A percentile compares a stretch with the other conserved stretches of the same genome.
Evolutionary conservation across 2,329 filamentous ascomycete species (phyloP).

Genomic region (Capronia americana): DNA sequence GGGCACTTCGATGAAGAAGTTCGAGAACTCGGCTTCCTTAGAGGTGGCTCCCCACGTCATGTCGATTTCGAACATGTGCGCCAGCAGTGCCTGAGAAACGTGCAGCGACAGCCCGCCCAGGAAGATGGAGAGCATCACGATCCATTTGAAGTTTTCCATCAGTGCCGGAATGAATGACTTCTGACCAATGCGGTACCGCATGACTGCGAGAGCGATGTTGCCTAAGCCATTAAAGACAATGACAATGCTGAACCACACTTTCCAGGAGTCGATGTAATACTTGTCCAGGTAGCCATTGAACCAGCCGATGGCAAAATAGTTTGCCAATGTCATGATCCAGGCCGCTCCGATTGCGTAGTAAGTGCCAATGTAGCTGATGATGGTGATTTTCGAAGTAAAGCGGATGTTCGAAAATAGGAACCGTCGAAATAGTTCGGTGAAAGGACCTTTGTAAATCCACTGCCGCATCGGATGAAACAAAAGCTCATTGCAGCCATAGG

Average conservation of each 20-base stretch:
- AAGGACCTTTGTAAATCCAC: conserved; percentile 76
- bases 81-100: conserved; percentile 76
- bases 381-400: conserved; percentile 69
- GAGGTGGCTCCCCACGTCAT: conserved; percentile 86
- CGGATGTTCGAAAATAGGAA: conserved; percentile 73
- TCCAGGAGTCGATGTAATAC: conserved; percentile 72
- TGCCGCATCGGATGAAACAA: conserved; percentile 78
- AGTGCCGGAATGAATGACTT: conserved; percentile 58
- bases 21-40: conserved; percentile 73
- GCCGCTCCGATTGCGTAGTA: conserved; percentile 76
- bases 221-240: conserved; percentile 69
- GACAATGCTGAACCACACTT: conserved; percentile 67
- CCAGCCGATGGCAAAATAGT: conserved; percentile 76
- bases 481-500: conserved; percentile 82
- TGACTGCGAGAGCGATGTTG: conserved; percentile 66
- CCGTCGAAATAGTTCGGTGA: conserved; percentile 76
- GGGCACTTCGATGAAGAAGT: conserved; percentile 84
- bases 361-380: conserved; percentile 73
- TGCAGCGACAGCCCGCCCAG: conserved; percentile 81
- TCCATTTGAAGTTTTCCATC: conserved; percentile 67
- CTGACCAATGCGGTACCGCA: conserved; percentile 68
- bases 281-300: conserved; percentile 70
- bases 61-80: conserved; percentile 81
- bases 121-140: conserved; percentile 73
- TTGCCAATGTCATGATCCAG: conserved; percentile 68